A percentile compares a stretch with the other conserved stretches of the same genome.
These are phyloP conservation scores for Gymnopilus junonius DNA, from an alignment of 768 basidiomycete genomes.

Conservation along the genomic window DNA sequence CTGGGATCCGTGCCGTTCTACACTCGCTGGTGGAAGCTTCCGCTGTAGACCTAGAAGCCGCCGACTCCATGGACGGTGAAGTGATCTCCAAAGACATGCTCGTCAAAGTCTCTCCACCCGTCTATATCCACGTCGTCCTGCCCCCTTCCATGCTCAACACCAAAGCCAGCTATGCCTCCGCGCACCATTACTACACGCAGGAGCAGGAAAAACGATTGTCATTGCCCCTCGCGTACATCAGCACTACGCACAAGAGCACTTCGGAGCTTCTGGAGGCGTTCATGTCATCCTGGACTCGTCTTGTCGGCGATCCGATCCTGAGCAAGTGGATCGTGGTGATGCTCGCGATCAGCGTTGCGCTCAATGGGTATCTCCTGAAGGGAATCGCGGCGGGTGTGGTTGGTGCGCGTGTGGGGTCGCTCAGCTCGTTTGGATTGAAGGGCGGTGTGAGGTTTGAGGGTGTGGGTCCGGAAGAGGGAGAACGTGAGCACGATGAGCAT, in stretches of 20 bases:
- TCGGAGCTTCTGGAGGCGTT: conserved; percentile 77
- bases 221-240: background rate
- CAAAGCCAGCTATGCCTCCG: background rate
- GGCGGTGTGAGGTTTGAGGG: conserved; percentile 34
- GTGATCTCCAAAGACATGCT: conserved; percentile 20
- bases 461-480: conserved; percentile 18
- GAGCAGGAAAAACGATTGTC: background rate
- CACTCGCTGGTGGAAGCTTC: conserved; percentile 53
- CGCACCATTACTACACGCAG: background rate
- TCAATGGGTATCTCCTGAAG: conserved; percentile 94
- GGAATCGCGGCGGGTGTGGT: conserved; percentile 69
- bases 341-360: conserved; percentile 80
- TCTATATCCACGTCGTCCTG: conserved; percentile 30
- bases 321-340: conserved; percentile 94
- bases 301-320: conserved; percentile 93
- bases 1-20: conserved; percentile 61
- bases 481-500: no score
- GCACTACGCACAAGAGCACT: conserved; percentile 21
- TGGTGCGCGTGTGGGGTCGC: conserved; percentile 26
- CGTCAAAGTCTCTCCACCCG: conserved; percentile 29
- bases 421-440: conserved; percentile 23
- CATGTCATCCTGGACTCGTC: conserved; percentile 87
- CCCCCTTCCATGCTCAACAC: conserved; percentile 16
- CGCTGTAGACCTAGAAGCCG: conserved; percentile 11
- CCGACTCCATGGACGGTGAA: conserved; percentile 1